Conservation (phyloP, 2,329 filamentous ascomycete species). For the Pseudocercospora eumusae region DNA sequence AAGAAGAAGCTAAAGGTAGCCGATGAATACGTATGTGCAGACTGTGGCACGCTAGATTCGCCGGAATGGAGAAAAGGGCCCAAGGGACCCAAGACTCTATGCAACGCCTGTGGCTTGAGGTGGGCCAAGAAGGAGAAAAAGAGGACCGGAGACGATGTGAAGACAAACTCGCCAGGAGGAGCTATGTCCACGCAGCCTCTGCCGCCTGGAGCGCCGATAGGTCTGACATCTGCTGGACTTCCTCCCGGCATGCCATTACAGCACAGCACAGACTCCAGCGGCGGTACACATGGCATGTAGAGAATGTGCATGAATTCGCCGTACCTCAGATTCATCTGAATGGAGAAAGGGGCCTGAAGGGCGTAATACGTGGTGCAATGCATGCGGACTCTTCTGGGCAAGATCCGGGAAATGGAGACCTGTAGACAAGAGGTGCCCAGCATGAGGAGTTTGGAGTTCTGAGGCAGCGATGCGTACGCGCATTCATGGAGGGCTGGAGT, state of each 20-base stretch:
- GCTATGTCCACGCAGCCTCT: constrained; percentile 22
- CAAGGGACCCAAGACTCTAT: constrained; percentile 87
- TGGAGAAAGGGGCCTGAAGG: constrained; percentile 93
- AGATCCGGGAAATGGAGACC: constrained; percentile 44
- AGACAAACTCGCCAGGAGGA: constrained; percentile 27
- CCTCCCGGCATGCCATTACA: constrained; percentile 31
- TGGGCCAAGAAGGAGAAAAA: constrained; percentile 48
- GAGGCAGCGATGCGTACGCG: constrained; percentile 18
- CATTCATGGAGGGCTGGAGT: neutral
- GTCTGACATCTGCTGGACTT: constrained; percentile 23
- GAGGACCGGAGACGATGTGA: constrained; percentile 34
- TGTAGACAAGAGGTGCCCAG: constrained; percentile 27
- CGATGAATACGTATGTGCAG: constrained; percentile 91
- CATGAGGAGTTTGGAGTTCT: constrained; percentile 5
- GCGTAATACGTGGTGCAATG: constrained; percentile 93
- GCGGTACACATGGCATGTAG: constrained; percentile 18
- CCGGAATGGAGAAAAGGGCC: constrained; percentile 97
- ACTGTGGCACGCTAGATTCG: constrained; percentile 91
- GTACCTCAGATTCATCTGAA: constrained; percentile 92
- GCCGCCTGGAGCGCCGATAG: constrained; percentile 20
- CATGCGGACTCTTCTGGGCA: constrained; percentile 64
- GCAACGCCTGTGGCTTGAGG: constrained; percentile 78
- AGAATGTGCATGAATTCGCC: constrained; percentile 62
- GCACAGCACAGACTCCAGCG: constrained; percentile 27
- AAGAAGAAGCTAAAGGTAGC: constrained; percentile 80